phyloP scores from a whole-genome alignment of 1,284 basidiomycete species.

The Violaceomyces palustris region DNA sequence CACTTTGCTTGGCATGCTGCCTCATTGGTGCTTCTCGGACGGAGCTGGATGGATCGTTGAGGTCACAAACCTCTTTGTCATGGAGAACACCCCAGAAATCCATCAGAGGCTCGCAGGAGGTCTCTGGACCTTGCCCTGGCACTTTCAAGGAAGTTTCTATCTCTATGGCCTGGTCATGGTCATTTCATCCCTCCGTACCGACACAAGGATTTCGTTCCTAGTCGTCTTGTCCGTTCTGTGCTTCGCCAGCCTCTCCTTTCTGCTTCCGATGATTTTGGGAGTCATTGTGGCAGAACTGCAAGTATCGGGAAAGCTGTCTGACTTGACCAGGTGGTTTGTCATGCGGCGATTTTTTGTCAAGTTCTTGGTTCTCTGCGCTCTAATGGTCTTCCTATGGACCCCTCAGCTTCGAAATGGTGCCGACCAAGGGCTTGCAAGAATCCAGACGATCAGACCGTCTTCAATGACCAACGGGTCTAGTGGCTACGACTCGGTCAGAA shows the following conservation, averaged over 20 bases:
- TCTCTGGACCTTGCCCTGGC: constrained; percentile 23
- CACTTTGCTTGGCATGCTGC: constrained; percentile 10
- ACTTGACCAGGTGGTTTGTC: background rate
- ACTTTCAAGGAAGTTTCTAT: constrained; percentile 33
- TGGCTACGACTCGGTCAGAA: constrained; percentile 18
- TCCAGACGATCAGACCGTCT: constrained; percentile 23
- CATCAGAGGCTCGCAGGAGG: constrained; percentile 9
- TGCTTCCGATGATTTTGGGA: constrained; percentile 19
- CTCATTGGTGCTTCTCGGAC: constrained; percentile 19
- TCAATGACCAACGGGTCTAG: constrained; percentile 8
- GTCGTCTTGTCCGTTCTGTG: constrained; percentile 10
- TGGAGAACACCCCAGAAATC: constrained; percentile 12
- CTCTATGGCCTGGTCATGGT: constrained; percentile 19
- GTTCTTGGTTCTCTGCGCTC: constrained; percentile 2
- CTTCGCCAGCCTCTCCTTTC: constrained; percentile 18
- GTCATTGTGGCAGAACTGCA: constrained; percentile 21
- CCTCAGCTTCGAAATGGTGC: constrained; percentile 13
- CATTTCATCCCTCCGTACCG: constrained; percentile 11
- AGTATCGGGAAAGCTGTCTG: constrained; percentile 12
- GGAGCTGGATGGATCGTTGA: constrained; percentile 21
- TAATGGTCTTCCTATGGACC: constrained; percentile 17
- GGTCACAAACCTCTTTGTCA: constrained; percentile 21
- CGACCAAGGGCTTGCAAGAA: constrained; percentile 9
- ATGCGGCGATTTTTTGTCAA: background rate
- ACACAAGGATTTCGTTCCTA: constrained; percentile 18